Base-by-base conservation (phyloP, 2,329 filamentous ascomycete species). In the Graphilbum fragrans region DNA sequence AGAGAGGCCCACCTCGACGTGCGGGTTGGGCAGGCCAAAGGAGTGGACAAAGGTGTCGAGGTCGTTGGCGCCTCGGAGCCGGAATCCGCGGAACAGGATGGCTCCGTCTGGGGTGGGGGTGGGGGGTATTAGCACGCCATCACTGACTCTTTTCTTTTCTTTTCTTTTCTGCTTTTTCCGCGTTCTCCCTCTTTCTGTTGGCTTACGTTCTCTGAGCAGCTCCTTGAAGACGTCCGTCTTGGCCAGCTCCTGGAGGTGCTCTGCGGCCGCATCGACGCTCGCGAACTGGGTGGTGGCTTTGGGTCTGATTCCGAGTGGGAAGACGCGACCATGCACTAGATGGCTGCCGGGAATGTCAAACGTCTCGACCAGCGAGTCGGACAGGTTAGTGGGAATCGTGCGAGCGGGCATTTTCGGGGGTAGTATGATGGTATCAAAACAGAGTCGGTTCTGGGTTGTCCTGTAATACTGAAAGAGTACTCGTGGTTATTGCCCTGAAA, bases 1-100 rank as follows among this genome's bases (percentile, higher is more conserved):
- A 17, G 45, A 45, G 1, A 47, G 40, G 23, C 45, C 45, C 11
- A 45, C 40, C 38, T 47, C 45, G 8, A 25, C 20, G 35, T 45
- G 45, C 18, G 35, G 37, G 10, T 43, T 19, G 7, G 39, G 39
- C 16, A 47, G 21, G 17, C 25, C 25, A 17, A 47, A 47, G 6
- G 42, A 21, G n/a, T 38, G 27, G 8, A 41, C 38, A 18, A 47
- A 27, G 5, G 27, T 22, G 5, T 25, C 22, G 16, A 45, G 34
- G 29, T 45, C 45, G 1, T 19, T 7, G 6, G 42, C 33, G 3
- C n/a, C 29, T 4, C 40, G 9, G 34, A 47, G 22, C 10, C 37
- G 39, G 18, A 47, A 41, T 2, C 40, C 42, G 21, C 45, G 42
- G 33, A 47, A 45, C 12, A 45, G 22, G 17, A 47, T 36, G 8